Percentiles rank a stretch among this genome's conserved stretches.
Evolutionary conservation across 768 basidiomycete genomes (phyloP).

Genomic region (Punctularia strigosozonata): DNA sequence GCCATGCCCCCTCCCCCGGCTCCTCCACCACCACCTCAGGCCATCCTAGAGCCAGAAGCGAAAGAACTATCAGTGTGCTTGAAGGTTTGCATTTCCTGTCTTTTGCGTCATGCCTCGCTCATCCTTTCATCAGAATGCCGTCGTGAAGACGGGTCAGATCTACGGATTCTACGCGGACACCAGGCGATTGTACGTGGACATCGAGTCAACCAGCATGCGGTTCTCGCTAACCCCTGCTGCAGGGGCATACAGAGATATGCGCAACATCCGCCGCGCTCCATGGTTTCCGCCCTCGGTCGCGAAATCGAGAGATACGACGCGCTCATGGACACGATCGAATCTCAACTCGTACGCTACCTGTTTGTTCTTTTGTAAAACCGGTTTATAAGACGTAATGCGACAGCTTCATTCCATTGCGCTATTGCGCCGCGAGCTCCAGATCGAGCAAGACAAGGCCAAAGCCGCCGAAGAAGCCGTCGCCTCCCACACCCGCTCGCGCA

Average conservation of each 20-base stretch:
- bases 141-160: slow-evolving; percentile 59
- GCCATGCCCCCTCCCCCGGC: slow-evolving; percentile 47
- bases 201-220: not conserved
- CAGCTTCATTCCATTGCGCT: slow-evolving; percentile 64
- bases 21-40: slow-evolving; percentile 24
- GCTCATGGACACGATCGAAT: slow-evolving; percentile 67
- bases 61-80: slow-evolving; percentile 43
- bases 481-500: slow-evolving; percentile 16
- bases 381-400: slow-evolving; percentile 1
- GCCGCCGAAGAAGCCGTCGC: slow-evolving; percentile 32
- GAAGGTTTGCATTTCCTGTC: slow-evolving; percentile 27
- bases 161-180: slow-evolving; percentile 60
- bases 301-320: slow-evolving; percentile 76
- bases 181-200: slow-evolving; percentile 43
- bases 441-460: slow-evolving; percentile 43
- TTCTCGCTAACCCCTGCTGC: not conserved
- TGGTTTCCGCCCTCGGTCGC: slow-evolving; percentile 53
- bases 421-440: slow-evolving; percentile 55
- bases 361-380: not conserved
- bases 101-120: not conserved
- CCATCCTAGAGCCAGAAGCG: slow-evolving; percentile 55
- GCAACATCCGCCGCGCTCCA: slow-evolving; percentile 48
- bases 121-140: slow-evolving; percentile 32
- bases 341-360: slow-evolving; percentile 43
- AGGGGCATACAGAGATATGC: slow-evolving; percentile 51